These are phyloP conservation scores for Graphilbum sp. DNA, from an alignment of 2,329 filamentous ascomycete genomes.

Conservation along the genomic window DNA sequence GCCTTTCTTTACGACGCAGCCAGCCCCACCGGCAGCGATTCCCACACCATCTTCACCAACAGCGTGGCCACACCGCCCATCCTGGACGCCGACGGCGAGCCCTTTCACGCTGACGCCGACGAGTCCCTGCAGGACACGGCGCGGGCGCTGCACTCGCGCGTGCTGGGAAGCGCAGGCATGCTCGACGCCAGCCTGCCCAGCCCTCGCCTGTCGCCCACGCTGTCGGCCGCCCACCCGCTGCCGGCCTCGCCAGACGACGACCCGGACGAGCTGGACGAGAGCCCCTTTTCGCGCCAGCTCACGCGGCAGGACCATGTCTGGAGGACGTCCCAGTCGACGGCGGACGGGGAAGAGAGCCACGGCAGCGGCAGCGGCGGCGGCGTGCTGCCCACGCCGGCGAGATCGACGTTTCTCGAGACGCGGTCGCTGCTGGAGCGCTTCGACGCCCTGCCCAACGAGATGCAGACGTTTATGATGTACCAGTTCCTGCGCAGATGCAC, in stretches of 20 bases:
- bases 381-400: conserved; percentile 9
- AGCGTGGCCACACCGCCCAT: conserved; percentile 60
- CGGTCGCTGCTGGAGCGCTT: conserved; percentile 77
- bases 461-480: conserved; percentile 96
- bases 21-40: conserved; percentile 37
- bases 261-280: conserved; percentile 24
- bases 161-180: conserved; percentile 52
- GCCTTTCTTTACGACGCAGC: conserved; percentile 26
- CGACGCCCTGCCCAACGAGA: conserved; percentile 73
- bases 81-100: conserved; percentile 53
- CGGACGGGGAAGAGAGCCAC: conserved; percentile 13
- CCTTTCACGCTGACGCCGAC: conserved; percentile 34
- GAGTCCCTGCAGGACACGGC: conserved; percentile 30
- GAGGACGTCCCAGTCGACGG: conserved; percentile 23
- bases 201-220: conserved; percentile 81
- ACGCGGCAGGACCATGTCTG: conserved; percentile 17
- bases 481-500: conserved; percentile 80
- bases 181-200: conserved; percentile 90
- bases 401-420: conserved; percentile 53
- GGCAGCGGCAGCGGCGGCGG: conserved; percentile 6
- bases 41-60: conserved; percentile 43
- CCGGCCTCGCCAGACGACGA: conserved; percentile 25
- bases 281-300: conserved; percentile 16
- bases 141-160: conserved; percentile 29
- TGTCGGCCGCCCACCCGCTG: conserved; percentile 49